Evolutionary conservation across 1,284 basidiomycete species (phyloP), one percentile per base, ranked within the genome.

Genomic region (Pisolithus thermaeus): DNA sequence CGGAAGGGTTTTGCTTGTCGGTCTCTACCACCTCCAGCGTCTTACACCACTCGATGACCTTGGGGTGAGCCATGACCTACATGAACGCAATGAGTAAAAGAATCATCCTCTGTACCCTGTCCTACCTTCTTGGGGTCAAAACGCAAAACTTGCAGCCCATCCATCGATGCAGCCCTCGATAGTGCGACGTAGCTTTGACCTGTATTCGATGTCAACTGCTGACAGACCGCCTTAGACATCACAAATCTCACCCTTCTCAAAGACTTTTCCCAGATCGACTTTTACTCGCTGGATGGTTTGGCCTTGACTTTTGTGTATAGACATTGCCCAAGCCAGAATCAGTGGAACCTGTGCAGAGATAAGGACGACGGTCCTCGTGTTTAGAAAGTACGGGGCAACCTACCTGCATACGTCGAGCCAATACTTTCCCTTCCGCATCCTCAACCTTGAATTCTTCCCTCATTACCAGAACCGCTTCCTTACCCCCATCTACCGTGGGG

Each of bases 181-280:
- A 94, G 73, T 0, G 91, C 91, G 11, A 92, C 90, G 58, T 93
- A 93, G 40, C 86, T 87, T 70, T 87, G 86, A 3, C 81, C 81
- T 79, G 49, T n/a, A 11, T 18, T 3, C 3, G 1, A 16, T 2
- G 38, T 59, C n/a, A 58, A 50, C 18, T 32, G 4, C 30, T 35
- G 27, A 7, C 1, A 32, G 14, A 12, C 12, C 32, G 28, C 41
- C 35, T 32, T 32, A 5, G 30, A 22, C 16, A 20, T 9, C 23
- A n/a, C 7, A 47, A 30, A 40, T 46, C 53, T 55, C 64, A 74
- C 86, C 87, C 64, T 87, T 87, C 67, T 90, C 88, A 61, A 92
- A 87, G 7, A 84, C 80, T 44, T 70, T 75, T 0, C 73, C 73
- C 8, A 85, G 71, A 62, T 87, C 81, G 22, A 86, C 74, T 62